phyloP scores from a whole-genome alignment of 768 basidiomycete species.

The Cyclocybe aegerita region DNA sequence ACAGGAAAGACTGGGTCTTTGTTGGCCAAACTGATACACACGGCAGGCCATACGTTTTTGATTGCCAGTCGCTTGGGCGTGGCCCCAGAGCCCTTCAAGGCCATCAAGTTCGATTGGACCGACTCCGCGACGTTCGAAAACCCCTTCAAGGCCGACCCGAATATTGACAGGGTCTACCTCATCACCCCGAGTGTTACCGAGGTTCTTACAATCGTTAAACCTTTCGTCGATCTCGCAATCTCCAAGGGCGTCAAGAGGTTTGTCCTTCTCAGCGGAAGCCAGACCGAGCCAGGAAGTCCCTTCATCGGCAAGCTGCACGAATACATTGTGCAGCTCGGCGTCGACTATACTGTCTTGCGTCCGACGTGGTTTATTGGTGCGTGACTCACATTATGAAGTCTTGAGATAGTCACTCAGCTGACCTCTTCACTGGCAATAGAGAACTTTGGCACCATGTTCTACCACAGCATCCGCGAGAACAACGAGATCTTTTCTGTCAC shows the following conservation, averaged over 20 bases:
- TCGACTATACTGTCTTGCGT: background rate
- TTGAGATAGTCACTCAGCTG: too few relatives aligned
- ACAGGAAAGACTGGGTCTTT: constrained; percentile 28
- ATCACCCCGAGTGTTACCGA: constrained; percentile 12
- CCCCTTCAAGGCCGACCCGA: constrained; percentile 20
- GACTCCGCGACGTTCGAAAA: constrained; percentile 26
- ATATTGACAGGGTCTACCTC: constrained; percentile 20
- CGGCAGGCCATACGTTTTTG: constrained; percentile 19
- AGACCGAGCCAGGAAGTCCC: too few relatives aligned
- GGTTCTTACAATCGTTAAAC: constrained; percentile 14
- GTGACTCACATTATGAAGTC: background rate
- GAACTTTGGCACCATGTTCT: constrained; percentile 14
- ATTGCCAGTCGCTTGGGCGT: constrained; percentile 22
- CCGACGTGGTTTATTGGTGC: background rate
- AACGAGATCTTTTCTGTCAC: constrained; percentile 13
- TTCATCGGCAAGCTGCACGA: background rate
- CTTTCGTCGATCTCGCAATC: constrained; percentile 26
- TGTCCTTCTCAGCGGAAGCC: too few relatives aligned
- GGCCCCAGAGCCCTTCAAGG: constrained; percentile 23
- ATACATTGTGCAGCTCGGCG: background rate
- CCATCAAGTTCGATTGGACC: constrained; percentile 28
- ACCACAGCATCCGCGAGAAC: constrained; percentile 1
- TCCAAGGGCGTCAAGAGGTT: background rate
- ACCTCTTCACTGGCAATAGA: constrained; percentile 4
- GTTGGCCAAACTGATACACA: constrained; percentile 21